Evolutionary conservation across 345 rosid species (phyloP), one percentile per base, ranked within the genome.

Genomic region (Aegle marmelos): DNA sequence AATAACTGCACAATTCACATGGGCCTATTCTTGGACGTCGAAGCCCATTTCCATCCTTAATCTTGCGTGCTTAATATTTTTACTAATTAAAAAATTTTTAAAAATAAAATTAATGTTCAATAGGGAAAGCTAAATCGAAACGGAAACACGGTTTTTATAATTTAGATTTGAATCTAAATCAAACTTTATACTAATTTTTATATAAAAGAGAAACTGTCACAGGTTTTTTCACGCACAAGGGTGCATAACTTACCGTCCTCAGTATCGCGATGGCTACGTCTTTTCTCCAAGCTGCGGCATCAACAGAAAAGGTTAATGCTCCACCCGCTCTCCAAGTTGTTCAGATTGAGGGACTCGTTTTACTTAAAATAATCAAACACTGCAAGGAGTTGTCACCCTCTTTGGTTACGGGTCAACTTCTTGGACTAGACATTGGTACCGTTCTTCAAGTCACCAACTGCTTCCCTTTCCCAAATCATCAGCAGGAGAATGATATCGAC

Each of bases 401-500:
- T 16, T 83, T 94, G 56, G 98, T 94, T 58, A 94, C 98, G 0
- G 99, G 98, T 27, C 98, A 94, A 80, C 98, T 97, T 84, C 98
- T 97, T 61, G 98, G 98, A 3, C 86, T 97, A 78, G 99, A 94
- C 88, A 97, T 97, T 77, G 99, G 99, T 11, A 94, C 97, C 71
- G 97, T 91, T 67, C 99, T 97, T 75, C 97, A 97, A 90, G 97
- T 97, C 68, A 97, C 99, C 61, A 97, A 97, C 80, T 97, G 98
- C 77, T 97, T 97, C 83, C 99, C 99, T 50, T 94, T 96, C 85
- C 99, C 99, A 70, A 96, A 94, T 82, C 84, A 88, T 68, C 88
- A 97, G 13, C 97, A 96, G 73, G 99, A 91, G 70, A 95, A 96
- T 77, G 97, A 94, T 45, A 45, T 13, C 50, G 1, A 45, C 3